Percentiles rank a stretch among this genome's conserved stretches.
Evolutionary conservation across 257 asterid species (phyloP).

Genomic region (Nicotiana otophora): DNA sequence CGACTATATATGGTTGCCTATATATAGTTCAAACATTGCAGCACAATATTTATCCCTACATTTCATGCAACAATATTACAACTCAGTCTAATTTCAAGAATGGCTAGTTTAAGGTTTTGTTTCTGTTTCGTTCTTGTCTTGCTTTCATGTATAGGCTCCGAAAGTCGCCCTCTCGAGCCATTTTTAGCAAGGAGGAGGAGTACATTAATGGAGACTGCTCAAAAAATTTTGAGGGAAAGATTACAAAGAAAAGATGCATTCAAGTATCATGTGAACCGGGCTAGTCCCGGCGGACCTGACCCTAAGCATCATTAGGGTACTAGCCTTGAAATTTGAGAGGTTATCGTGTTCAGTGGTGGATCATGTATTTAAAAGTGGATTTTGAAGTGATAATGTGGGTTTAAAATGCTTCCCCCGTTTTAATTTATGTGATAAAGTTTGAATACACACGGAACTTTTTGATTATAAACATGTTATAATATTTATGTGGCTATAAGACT

Average conservation of each 20-base stretch:
- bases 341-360: not conserved
- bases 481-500: too few relatives aligned
- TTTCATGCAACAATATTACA: not conserved
- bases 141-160: not conserved
- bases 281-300: conserved; percentile 8
- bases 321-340: not conserved
- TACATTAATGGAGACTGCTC: conserved; percentile 8
- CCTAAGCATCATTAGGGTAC: conserved; percentile 10
- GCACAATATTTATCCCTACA: not conserved
- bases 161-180: not conserved
- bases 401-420: too few relatives aligned
- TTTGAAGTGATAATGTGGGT: too few relatives aligned
- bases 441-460: too few relatives aligned
- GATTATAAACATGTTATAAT: too few relatives aligned
- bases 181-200: not conserved
- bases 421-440: too few relatives aligned
- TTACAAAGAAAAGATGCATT: not conserved
- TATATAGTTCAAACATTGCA: not conserved
- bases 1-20: not conserved
- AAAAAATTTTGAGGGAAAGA: conserved; percentile 4
- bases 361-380: not conserved
- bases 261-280: not conserved
- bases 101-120: conserved; percentile 9
- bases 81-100: not conserved
- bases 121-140: conserved; percentile 3